Base-by-base conservation (phyloP, 2,329 filamentous ascomycete species). In the Fusarium decemcellulare region DNA sequence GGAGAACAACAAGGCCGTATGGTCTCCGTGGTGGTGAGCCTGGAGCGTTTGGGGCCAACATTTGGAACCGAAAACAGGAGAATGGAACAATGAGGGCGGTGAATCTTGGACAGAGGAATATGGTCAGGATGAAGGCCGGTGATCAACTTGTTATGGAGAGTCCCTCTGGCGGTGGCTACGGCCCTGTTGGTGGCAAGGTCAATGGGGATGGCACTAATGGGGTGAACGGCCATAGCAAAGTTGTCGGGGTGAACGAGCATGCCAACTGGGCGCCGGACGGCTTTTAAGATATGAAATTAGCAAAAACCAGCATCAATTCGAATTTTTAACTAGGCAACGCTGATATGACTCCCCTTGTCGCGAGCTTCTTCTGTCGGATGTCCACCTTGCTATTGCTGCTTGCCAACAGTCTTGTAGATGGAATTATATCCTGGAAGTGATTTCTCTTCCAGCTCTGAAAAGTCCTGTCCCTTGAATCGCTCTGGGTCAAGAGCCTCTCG, bases 1-100 rank as follows among this genome's bases (percentile, higher is more conserved):
- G 93, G 18, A 82, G 93, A 27, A 91, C 95, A 0, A 90, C 92
- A 72, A 85, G 88, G 64, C 93, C 93, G 0, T 94, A 93, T 63
- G 92, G 92, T 0, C 84, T 94, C 69, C 87, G 88, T 16, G 92
- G 92, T 1, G 92, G 92, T 3, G 88, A 88, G 29, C 88, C 92
- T 56, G 92, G 90, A 0, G 80, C 86, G 63, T 86, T 89, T 12
- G 92, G 92, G 0, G 77, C 91, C 59, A 94, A 94, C 70, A 81
- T 91, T 48, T 93, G 91, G 90, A 85, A 91, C 6, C 65, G 72
- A 1, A 71, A 68, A 29, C 57, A 71, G 5, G 63, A 73, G 4
- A 68, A 74, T 29, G 76, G 77, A 12, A 74, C 76, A 72, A 65
- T 80, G 11, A 67, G 72, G 72, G 56, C 82, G 51, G 77, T 68